Evolutionary conservation across 768 basidiomycete genomes (phyloP).

Genomic region (Boletus coccyginus): DNA sequence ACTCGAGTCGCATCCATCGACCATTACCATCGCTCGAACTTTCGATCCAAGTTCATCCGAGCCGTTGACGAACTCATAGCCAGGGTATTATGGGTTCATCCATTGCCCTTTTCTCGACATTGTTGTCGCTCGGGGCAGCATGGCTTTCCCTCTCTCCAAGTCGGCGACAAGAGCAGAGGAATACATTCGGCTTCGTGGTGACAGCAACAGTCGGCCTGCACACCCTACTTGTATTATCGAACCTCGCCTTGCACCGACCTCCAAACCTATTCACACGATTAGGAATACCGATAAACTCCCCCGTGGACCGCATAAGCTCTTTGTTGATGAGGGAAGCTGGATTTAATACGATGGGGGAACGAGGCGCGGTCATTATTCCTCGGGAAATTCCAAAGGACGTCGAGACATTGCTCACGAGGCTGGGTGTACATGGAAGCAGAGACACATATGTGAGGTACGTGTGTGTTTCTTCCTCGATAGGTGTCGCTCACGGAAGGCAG

Average conservation of each 20-base stretch:
- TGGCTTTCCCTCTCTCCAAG: slow-evolving; percentile 14
- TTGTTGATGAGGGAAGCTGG: slow-evolving; percentile 44
- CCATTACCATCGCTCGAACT: too few relatives aligned
- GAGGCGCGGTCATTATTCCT: slow-evolving; percentile 9
- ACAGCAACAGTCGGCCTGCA: slow-evolving; percentile 14
- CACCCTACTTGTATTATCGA: slow-evolving; percentile 14
- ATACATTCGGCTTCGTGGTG: slow-evolving; percentile 2
- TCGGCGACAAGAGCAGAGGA: slow-evolving; percentile 1
- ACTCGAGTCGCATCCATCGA: too few relatives aligned
- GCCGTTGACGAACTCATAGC: too few relatives aligned
- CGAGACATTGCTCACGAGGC: slow-evolving; percentile 50
- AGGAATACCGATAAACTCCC: slow-evolving; percentile 51
- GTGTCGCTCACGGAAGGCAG: slow-evolving; percentile 32
- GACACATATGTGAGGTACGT: slow-evolving; percentile 57
- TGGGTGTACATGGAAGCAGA: slow-evolving; percentile 57
- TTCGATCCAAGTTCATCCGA: not conserved
- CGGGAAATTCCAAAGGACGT: slow-evolving; percentile 44
- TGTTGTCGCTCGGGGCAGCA: slow-evolving; percentile 17
- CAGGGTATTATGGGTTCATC: slow-evolving; percentile 2
- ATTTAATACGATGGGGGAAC: slow-evolving; percentile 25
- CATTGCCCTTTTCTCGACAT: slow-evolving; percentile 10
- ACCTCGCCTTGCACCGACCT: slow-evolving; percentile 36
- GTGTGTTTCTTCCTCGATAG: not conserved
- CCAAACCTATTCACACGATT: slow-evolving; percentile 61
- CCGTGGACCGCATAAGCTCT: slow-evolving; percentile 50